phyloP scores from a whole-genome alignment of 306 rosid species.

The Castanospermum australe region DNA sequence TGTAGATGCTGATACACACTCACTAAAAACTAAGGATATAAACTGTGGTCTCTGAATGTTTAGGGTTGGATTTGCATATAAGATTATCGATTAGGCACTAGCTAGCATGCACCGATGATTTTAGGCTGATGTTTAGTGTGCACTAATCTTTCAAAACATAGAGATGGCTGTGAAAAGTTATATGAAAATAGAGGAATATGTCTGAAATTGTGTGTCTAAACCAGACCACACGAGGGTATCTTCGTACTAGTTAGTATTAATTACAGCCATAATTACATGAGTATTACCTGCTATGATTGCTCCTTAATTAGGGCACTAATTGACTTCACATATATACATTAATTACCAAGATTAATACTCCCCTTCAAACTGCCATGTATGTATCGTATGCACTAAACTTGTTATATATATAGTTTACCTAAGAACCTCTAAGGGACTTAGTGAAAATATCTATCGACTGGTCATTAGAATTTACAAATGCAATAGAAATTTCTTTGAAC shows the following conservation, averaged over 20 bases:
- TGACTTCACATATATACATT: background rate
- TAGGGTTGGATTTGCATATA: background rate
- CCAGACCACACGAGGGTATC: background rate
- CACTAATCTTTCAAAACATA: background rate
- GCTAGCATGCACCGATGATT: background rate
- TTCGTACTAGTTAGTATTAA: background rate
- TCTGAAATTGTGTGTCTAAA: conserved; percentile 16
- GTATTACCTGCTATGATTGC: background rate
- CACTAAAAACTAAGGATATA: background rate
- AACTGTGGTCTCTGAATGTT: background rate
- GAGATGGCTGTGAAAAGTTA: background rate
- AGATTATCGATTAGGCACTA: background rate
- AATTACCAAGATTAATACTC: background rate
- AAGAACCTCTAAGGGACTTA: background rate
- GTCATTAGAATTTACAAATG: background rate
- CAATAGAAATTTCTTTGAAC: too few species aligned
- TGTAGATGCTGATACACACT: background rate
- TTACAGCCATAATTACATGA: background rate
- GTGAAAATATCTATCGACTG: too few species aligned
- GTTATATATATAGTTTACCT: background rate
- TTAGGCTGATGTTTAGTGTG: background rate
- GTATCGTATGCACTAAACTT: background rate
- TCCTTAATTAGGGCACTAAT: background rate
- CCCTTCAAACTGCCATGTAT: background rate
- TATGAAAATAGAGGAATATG: background rate